phyloP scores from a whole-genome alignment of 148 eudicot species.

The Rhododendron ovatum region DNA sequence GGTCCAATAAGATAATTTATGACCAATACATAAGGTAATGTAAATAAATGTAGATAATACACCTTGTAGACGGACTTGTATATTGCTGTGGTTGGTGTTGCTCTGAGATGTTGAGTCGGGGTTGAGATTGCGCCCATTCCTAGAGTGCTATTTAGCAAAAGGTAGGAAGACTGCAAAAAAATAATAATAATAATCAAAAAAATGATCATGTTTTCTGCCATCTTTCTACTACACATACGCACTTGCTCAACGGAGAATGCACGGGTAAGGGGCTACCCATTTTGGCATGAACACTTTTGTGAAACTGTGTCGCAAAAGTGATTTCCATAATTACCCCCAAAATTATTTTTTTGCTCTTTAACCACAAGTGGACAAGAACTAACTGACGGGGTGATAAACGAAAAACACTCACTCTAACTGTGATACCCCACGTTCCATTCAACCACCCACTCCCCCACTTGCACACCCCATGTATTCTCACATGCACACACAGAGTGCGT shows the following conservation, averaged over 20 bases:
- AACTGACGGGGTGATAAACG: no score
- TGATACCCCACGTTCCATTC: no score
- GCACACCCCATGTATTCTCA: background rate
- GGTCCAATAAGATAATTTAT: no score
- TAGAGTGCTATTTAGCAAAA: background rate
- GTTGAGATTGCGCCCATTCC: slow-evolving; percentile 18
- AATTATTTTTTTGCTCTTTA: no score
- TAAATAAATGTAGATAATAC: background rate
- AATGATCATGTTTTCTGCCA: background rate
- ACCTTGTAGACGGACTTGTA: slow-evolving; percentile 39
- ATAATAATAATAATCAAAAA: background rate
- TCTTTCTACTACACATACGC: background rate
- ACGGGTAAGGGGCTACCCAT: background rate
- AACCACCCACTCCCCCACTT: no score
- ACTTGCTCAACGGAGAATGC: background rate
- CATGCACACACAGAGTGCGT: background rate
- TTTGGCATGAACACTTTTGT: no score
- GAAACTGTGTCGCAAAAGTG: no score
- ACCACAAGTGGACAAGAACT: no score
- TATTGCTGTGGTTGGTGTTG: slow-evolving; percentile 12
- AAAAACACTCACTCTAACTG: no score
- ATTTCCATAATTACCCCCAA: no score
- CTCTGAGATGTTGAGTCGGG: slow-evolving; percentile 2
- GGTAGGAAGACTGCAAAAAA: background rate
- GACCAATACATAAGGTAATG: background rate